Conservation (phyloP, 768 basidiomycete species). For the Clathrus columnatus region DNA sequence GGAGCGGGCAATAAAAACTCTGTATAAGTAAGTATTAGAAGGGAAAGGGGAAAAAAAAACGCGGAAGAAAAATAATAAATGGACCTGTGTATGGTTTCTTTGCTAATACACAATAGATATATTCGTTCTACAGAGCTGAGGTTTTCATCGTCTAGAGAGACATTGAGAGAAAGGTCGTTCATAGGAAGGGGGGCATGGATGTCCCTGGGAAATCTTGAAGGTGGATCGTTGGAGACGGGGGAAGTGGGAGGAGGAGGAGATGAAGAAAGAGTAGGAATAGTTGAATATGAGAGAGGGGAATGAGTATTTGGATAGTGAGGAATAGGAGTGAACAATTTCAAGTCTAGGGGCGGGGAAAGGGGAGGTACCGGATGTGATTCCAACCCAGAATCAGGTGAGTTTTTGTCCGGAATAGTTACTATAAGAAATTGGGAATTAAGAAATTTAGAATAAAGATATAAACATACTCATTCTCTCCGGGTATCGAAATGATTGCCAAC, state of each 20-base stretch:
- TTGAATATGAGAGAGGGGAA: background rate
- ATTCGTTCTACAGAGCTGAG: constrained; percentile 84
- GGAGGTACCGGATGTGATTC: background rate
- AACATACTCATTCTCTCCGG: constrained; percentile 1
- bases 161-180: constrained; percentile 18
- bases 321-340: background rate
- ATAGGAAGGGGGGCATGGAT: background rate
- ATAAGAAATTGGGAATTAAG: background rate
- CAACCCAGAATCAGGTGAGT: background rate
- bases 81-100: constrained; percentile 48
- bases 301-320: background rate
- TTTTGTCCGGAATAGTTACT: background rate
- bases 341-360: background rate
- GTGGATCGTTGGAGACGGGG: background rate
- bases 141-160: constrained; percentile 64
- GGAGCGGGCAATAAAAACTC: constrained; percentile 78
- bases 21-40: constrained; percentile 16
- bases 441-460: background rate
- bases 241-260: background rate
- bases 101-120: constrained; percentile 80
- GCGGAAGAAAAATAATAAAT: constrained; percentile 17
- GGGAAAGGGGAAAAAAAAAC: constrained; percentile 16
- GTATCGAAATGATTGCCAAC: too few species aligned
- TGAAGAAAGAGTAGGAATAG: background rate
- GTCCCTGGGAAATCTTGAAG: background rate